Evolutionary conservation across 345 rosid species (phyloP), one percentile per base, ranked within the genome.

Genomic region (Euphorbia peplus): DNA sequence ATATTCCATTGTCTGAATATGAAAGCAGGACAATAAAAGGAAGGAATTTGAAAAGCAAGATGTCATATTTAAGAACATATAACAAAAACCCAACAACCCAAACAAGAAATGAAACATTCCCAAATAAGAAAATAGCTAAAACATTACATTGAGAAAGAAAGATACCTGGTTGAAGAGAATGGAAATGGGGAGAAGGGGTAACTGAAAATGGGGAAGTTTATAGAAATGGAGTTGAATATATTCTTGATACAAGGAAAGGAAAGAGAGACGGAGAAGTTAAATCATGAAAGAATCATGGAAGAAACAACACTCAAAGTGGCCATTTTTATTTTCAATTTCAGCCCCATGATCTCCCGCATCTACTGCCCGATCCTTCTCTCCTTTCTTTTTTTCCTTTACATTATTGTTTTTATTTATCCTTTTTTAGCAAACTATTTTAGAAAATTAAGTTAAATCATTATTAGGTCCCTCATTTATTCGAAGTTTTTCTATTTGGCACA

Each of bases 131-230:
- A 39, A 39, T 5, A 39, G 10, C 42, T 39, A 4, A 39, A 39
- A 39, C 42, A 39, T 39, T 39, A n/a, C n/a, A n/a, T n/a, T n/a
- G 53, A 67, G 50, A 53, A 59, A 41, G 10, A 55, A 21, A 44
- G 42, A 52, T 68, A 63, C 71, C 71, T 68, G 71, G 37, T 25
- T 3, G 28, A 39, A 68, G 63, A 25, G 42, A 56, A 4, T 16
- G 9, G 54, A 26, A 24, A 67, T 52, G 62, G 47, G 51, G 25
- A 22, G 22, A 4, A 10, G 32, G 12, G n/a, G 32, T 14, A 53
- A 26, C 32, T 9, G 22, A n/a, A 16, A 28, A 41, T 15, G 24
- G 14, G 12, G 46, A 16, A 32, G 46, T 16, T 35, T 39, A 26
- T 68, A 28, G 25, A 42, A 15, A 42, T 28, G 24, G 63, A 37